A percentile compares a stretch with the other conserved stretches of the same genome.
Conservation (phyloP, 768 basidiomycete genomes). For the Suillus paluster region DNA sequence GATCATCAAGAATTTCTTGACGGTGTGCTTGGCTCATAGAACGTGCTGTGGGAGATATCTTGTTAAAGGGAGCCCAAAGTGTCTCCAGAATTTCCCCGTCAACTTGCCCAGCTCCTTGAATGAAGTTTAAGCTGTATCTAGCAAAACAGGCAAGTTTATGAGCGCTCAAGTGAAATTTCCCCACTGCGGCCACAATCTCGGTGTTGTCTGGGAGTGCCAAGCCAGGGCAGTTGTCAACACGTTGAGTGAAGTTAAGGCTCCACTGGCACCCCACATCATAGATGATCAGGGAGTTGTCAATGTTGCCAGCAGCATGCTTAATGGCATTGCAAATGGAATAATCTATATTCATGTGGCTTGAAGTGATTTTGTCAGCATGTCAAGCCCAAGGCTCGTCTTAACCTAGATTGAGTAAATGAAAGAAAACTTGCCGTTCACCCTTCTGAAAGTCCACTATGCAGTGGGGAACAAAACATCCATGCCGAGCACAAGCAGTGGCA, state of each 20-base stretch:
- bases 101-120: slow-evolving; percentile 27
- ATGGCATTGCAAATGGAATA: slow-evolving; percentile 28
- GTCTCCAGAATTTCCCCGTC: slow-evolving; percentile 38
- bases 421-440: slow-evolving; percentile 25
- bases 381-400: no score
- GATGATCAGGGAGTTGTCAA: slow-evolving; percentile 16
- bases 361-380: neutral
- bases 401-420: neutral
- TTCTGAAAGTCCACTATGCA: slow-evolving; percentile 36
- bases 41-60: slow-evolving; percentile 23
- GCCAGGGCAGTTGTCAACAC: neutral
- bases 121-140: slow-evolving; percentile 38
- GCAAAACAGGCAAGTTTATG: slow-evolving; percentile 17
- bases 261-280: slow-evolving; percentile 39
- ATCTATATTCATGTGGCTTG: slow-evolving; percentile 34
- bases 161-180: slow-evolving; percentile 31
- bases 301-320: slow-evolving; percentile 1
- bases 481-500: slow-evolving; percentile 32
- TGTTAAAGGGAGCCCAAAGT: no score
- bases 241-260: slow-evolving; percentile 16
- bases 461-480: slow-evolving; percentile 36
- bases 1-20: slow-evolving; percentile 34
- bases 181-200: slow-evolving; percentile 22
- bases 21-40: slow-evolving; percentile 28
- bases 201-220: neutral